Evolutionary conservation across 2,329 filamentous ascomycete species (phyloP).

Genomic region (Fusarium goolgardi): DNA sequence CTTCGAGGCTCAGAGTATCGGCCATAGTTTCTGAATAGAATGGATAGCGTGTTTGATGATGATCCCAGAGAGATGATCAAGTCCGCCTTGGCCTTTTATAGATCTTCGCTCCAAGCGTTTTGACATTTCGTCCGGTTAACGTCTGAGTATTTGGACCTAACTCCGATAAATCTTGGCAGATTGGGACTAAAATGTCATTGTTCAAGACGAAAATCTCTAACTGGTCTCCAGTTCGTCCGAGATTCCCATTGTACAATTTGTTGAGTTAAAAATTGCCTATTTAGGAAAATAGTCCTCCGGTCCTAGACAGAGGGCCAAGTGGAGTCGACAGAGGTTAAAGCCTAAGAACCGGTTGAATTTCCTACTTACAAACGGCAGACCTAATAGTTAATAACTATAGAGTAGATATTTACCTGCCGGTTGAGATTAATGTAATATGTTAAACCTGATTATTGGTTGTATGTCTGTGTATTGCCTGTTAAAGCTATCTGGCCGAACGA

Average conservation of each 20-base stretch:
- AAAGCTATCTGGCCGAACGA: no score
- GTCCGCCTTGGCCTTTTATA: background rate
- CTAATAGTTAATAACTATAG: no score
- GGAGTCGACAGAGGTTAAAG: background rate
- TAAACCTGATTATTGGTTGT: no score
- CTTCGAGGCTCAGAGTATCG: constrained; percentile 54
- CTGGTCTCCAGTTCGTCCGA: background rate
- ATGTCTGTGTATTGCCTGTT: no score
- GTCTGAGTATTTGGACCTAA: background rate
- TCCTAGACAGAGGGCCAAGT: rapidly evolving
- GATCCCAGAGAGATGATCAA: rapidly evolving
- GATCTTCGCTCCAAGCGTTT: rapidly evolving
- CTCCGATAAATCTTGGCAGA: background rate
- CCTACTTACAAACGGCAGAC: background rate
- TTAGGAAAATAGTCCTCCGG: constrained; percentile 22
- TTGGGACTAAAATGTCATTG: background rate
- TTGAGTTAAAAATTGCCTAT: constrained; percentile 12
- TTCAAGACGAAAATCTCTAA: background rate
- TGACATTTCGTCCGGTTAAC: background rate
- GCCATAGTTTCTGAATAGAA: background rate
- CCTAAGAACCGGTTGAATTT: background rate
- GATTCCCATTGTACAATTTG: background rate
- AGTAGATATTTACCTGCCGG: rapidly evolving
- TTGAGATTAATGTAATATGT: no score
- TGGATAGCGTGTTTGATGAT: rapidly evolving